Conservation (phyloP, 2,329 filamentous ascomycete genomes). For the Penicillium sp. region DNA sequence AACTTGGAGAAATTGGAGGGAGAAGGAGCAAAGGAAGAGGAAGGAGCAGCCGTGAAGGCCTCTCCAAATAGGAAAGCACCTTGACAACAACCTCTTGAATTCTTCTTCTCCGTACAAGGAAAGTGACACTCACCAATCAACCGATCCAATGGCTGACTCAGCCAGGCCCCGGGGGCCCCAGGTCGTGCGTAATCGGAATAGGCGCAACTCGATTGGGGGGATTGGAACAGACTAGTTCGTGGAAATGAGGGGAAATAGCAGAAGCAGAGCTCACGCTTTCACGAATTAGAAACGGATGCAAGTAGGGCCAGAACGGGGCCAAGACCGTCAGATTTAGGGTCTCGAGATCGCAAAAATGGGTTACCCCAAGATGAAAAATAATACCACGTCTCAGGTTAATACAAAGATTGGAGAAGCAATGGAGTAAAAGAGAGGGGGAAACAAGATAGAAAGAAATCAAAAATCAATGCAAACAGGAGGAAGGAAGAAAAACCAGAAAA, state of each 20-base stretch:
- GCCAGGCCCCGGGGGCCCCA: constrained; percentile 1
- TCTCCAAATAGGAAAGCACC: constrained; percentile 10
- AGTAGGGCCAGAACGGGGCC: not conserved
- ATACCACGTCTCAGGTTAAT: not conserved
- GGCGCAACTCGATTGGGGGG: not conserved
- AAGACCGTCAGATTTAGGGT: not conserved
- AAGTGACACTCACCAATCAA: not conserved
- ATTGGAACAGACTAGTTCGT: not conserved
- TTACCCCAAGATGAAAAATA: not conserved
- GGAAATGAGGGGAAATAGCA: not conserved
- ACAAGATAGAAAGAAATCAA: not conserved
- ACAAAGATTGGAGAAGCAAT: not conserved
- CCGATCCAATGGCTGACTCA: constrained; percentile 4
- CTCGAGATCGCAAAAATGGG: not conserved
- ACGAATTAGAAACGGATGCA: not conserved
- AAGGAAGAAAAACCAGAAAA: constrained; percentile 1
- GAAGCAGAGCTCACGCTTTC: not conserved
- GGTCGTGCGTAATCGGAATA: not conserved
- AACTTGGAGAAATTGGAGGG: not conserved
- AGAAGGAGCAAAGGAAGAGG: not conserved
- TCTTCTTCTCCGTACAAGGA: not conserved
- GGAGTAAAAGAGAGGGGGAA: not conserved
- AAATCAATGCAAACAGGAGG: not conserved
- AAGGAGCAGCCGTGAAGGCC: not conserved
- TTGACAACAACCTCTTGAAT: not conserved